Percentiles rank a stretch among this genome's conserved stretches.
Conservation (phyloP, 495 filamentous ascomycete genomes). For the Aeminium ludgeri region DNA sequence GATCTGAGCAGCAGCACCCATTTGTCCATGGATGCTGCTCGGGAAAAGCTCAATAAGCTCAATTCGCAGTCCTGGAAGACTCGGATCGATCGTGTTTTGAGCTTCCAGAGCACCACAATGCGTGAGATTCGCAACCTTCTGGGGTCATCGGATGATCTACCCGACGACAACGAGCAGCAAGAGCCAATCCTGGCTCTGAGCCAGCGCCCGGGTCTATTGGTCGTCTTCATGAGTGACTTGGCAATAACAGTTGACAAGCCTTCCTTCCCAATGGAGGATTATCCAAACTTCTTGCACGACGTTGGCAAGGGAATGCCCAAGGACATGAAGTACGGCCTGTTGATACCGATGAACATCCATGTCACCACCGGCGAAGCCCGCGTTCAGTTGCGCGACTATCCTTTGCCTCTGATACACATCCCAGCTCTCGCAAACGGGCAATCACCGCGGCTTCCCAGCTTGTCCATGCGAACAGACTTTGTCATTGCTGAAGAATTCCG, state of each 20-base stretch:
- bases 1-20: slow-evolving; percentile 51
- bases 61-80: slow-evolving; percentile 88
- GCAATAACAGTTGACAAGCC: slow-evolving; percentile 82
- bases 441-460: slow-evolving; percentile 59
- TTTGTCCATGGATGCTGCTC: slow-evolving; percentile 56
- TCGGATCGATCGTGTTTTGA: slow-evolving; percentile 62
- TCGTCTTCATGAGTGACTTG: slow-evolving; percentile 64
- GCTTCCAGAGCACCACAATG: slow-evolving; percentile 52
- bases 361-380: slow-evolving; percentile 83
- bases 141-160: slow-evolving; percentile 66
- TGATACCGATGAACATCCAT: slow-evolving; percentile 79
- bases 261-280: slow-evolving; percentile 65
- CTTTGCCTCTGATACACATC: slow-evolving; percentile 79
- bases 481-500: slow-evolving; percentile 91
- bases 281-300: slow-evolving; percentile 63
- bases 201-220: slow-evolving; percentile 71
- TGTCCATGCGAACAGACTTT: slow-evolving; percentile 79
- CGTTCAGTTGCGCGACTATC: slow-evolving; percentile 77
- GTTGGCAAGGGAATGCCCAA: slow-evolving; percentile 92
- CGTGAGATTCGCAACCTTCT: slow-evolving; percentile 66
- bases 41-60: slow-evolving; percentile 53
- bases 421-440: slow-evolving; percentile 67
- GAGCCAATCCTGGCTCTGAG: slow-evolving; percentile 79
- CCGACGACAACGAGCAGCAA: slow-evolving; percentile 60
- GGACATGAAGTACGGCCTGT: slow-evolving; percentile 72